Base-by-base conservation (phyloP, 208 protist species). In the Strigomonas oncopelti region DNA sequence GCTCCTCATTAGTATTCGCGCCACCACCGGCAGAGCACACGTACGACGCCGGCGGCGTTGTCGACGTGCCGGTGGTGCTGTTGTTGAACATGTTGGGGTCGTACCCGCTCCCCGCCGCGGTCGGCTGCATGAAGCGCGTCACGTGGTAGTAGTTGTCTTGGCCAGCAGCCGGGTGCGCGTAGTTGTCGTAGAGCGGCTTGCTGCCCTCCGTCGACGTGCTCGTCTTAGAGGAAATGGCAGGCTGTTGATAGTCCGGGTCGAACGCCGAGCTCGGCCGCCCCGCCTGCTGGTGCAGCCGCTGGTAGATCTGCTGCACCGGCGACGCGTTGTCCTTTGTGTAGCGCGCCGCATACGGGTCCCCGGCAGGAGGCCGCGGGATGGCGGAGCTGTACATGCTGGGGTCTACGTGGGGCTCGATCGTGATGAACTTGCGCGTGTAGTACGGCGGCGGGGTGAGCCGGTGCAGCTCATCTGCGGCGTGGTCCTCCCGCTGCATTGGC, bases 361-460 rank as follows among this genome's bases (percentile, higher is more conserved):
- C 28, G 29, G 31, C 22, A 1, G 57, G 57, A 7, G 57, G 57
- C 8, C 57, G 28, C 29, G 57, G 57, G 20, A 62, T 62, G 31
- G 57, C 57, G 31, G 57, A 62, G 57, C 57, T 62, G 34, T 62
- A 62, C 57, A 27, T 28, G n/a, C 13, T 62, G 9, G 57, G 34
- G 34, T 62, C 57, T 9, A 46, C n/a, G 20, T 48, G 34, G 18
- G 34, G 14, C 29, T 62, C 28, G 29, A 48, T 48, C 42, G 42
- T 48, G 42, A 48, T 48, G 16, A 48, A 48, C 42, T 48, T 9
- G 42, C 42, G 42, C 16, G 42, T 9, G 42, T 48, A 48, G 42
- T 48, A 48, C 9, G 42, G 42, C 42, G 5, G 42, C 42, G 42
- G 42, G 9, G 42, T n/a, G 9, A 48, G 16, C 11, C 42, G 42